Evolutionary conservation across 2,329 filamentous ascomycete species (phyloP).

Genomic region (Clarireedia sp.): DNA sequence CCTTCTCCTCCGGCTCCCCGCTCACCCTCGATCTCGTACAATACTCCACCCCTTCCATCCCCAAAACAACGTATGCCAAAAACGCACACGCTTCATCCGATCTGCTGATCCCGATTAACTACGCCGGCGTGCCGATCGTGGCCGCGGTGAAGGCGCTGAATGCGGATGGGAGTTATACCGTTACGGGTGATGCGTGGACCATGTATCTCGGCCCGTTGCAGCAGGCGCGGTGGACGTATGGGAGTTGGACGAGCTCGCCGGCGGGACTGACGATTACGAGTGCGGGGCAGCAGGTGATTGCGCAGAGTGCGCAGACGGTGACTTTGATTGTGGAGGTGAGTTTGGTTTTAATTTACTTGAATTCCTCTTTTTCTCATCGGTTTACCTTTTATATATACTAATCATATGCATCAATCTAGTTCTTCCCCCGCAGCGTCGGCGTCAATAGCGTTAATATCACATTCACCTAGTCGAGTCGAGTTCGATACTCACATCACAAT

Average conservation of each 20-base stretch:
- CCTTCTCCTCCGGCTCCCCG: constrained; percentile 43
- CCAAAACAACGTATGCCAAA: constrained; percentile 11
- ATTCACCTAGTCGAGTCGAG: constrained; percentile 19
- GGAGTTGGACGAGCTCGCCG: constrained; percentile 42
- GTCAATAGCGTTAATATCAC: constrained; percentile 42
- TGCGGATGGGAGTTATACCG: constrained; percentile 40
- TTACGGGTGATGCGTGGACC: constrained; percentile 45
- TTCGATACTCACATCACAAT: background rate
- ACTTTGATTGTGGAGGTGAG: constrained; percentile 39
- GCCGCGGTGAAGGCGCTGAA: constrained; percentile 45
- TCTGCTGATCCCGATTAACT: constrained; percentile 43
- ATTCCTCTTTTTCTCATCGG: background rate
- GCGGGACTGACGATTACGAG: constrained; percentile 39
- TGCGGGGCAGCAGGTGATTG: constrained; percentile 34
- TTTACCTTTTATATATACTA: background rate
- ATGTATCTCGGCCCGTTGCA: constrained; percentile 44
- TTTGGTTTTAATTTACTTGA: background rate
- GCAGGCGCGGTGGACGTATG: constrained; percentile 41
- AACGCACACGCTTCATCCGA: constrained; percentile 7
- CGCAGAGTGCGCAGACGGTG: background rate
- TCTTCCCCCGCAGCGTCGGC: constrained; percentile 42
- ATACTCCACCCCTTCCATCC: constrained; percentile 39
- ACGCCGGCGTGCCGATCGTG: constrained; percentile 41
- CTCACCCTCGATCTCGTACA: constrained; percentile 42
- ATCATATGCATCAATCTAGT: constrained; percentile 28